Base-by-base conservation (phyloP, 2,329 filamentous ascomycete species). In the Colletotrichum simmondsii region DNA sequence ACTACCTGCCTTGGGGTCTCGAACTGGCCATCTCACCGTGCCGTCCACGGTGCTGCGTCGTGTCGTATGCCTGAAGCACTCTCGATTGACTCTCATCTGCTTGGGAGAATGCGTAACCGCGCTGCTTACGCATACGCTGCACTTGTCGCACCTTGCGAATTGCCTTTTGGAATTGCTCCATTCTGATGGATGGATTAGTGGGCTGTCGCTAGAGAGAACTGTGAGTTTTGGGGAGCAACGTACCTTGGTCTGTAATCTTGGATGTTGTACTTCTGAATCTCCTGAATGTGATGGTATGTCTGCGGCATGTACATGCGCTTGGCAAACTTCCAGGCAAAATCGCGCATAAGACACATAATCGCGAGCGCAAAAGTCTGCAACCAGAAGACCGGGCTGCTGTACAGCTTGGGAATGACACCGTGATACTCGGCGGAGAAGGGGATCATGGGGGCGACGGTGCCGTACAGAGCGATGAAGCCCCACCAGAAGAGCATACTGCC, bases 111-210 rank as follows among this genome's bases (percentile, higher is more conserved):
- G 97, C 97, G 81, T 99, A 99, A 42, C 97, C 97, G 80, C 97
- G 93, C 85, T 99, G 97, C 85, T 99, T 99, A 81, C 97, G 95
- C 97, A 98, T 99, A 75, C 97, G 94, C 85, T 98, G 97, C 53
- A 98, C 97, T 84, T 99, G 97, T 64, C 97, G 92, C 65, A 99
- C 97, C 85, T 99, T 99, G 79, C 97, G 93, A 80, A 99, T 98
- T 26, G 97, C 97, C 85, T 99, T 99, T 85, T 99, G 97, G 88
- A 99, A 99, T 85, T 99, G 97, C 80, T 99, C 97, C 97, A 99
- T 99, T 80, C 94, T 96, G 75, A 12, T 35, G 2, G 52, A 42
- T 35, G n/a, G 64, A 70, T 79, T 32, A 80, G 62, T 64, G 32
- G 52, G 49, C n/a, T 16, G 14, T 4, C 11, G 10, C 8, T 5